These are phyloP conservation scores for Poa annua DNA, from an alignment of 176 grass and related monocot genomes.

Conservation along the genomic window DNA sequence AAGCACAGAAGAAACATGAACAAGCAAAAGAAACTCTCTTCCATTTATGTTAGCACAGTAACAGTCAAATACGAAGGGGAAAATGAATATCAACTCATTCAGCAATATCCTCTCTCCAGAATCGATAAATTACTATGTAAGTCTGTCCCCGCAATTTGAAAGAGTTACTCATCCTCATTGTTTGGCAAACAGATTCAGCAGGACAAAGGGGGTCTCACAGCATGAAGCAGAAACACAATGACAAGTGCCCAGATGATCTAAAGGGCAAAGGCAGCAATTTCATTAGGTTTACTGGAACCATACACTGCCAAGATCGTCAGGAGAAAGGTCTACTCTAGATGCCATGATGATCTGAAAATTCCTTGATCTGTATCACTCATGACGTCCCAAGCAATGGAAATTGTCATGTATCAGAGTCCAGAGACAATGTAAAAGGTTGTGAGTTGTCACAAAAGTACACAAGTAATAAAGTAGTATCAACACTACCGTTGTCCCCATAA, in stretches of 20 bases:
- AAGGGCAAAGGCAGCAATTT: not conserved
- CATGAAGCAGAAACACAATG: conserved; percentile 7
- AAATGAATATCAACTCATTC: conserved; percentile 3
- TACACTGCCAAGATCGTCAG: conserved; percentile 9
- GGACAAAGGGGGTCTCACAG: not conserved
- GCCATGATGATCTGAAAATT: not conserved
- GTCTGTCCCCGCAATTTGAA: not conserved
- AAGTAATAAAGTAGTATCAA: not conserved
- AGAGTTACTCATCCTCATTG: not conserved
- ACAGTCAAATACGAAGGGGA: not conserved
- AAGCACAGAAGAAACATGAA: not conserved
- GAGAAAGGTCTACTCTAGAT: not conserved
- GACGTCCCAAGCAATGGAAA: not conserved
- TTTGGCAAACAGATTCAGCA: not conserved
- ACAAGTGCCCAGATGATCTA: not conserved
- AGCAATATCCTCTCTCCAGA: not conserved
- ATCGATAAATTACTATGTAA: not conserved
- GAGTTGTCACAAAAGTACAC: not conserved
- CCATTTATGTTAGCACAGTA: not conserved
- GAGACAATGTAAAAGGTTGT: conserved; percentile 17
- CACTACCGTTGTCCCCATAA: not conserved
- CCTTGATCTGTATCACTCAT: not conserved
- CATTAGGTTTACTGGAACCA: not conserved
- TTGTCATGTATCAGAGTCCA: not conserved
- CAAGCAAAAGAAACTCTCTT: not conserved